Conservation (phyloP, 2,329 filamentous ascomycete species). For the Fusarium armeniacum region DNA sequence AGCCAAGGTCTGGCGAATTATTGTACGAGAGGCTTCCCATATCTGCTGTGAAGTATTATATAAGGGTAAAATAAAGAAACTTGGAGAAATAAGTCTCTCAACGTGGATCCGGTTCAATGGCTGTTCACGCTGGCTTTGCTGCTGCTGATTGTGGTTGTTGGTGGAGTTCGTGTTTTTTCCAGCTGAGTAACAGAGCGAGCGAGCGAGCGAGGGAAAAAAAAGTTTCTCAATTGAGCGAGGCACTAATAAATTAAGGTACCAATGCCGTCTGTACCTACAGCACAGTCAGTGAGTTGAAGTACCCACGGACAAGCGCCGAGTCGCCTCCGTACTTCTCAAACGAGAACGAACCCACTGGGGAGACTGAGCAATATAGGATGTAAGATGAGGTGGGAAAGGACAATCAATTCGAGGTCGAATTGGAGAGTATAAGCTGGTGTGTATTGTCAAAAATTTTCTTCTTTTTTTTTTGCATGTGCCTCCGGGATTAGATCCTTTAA, state of each 20-base stretch:
- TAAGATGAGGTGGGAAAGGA: background rate
- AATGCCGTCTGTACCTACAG: conserved; percentile 7
- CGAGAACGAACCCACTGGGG: conserved; percentile 14
- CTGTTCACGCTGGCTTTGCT: conserved; percentile 8
- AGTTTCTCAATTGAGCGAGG: conserved; percentile 37
- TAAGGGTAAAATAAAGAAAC: background rate
- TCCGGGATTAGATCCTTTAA: background rate
- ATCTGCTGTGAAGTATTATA: conserved; percentile 11
- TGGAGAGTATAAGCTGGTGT: background rate
- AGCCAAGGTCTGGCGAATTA: conserved; percentile 65
- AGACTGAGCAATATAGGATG: background rate
- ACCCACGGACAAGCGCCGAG: conserved; percentile 42
- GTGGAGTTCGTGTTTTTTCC: conserved; percentile 43
- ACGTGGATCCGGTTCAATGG: conserved; percentile 11
- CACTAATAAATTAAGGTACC: conserved; percentile 34
- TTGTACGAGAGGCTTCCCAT: conserved; percentile 54
- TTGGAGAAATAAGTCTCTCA: background rate
- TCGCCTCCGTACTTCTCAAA: conserved; percentile 24
- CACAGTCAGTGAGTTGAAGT: conserved; percentile 8
- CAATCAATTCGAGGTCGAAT: background rate
- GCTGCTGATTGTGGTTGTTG: conserved; percentile 8
- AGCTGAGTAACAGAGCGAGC: conserved; percentile 43
- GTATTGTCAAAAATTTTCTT: background rate
- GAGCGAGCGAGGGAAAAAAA: conserved; percentile 30
- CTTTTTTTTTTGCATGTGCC: background rate